Percentiles rank a stretch among this genome's conserved stretches.
Evolutionary conservation across 2,329 filamentous ascomycete species (phyloP).

Genomic region (Aspergillus alliaceus): DNA sequence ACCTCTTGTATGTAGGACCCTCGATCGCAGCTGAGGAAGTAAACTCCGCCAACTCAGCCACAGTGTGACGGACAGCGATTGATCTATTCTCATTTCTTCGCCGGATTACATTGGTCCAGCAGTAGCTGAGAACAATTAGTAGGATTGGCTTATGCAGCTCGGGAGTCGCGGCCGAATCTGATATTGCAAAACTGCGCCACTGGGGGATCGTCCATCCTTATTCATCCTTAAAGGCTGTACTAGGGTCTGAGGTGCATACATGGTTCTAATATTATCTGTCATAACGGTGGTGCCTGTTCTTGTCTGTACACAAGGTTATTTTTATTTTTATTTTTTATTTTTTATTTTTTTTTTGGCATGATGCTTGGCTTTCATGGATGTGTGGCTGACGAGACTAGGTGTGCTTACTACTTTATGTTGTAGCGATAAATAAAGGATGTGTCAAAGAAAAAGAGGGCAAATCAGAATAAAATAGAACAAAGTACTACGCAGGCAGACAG

Average conservation of each 20-base stretch:
- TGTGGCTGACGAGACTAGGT: background rate
- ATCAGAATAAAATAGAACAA: background rate
- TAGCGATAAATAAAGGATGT: background rate
- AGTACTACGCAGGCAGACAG: background rate
- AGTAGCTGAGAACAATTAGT: background rate
- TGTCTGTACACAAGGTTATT: background rate
- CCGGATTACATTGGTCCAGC: background rate
- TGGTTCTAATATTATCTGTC: background rate
- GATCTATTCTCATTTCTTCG: background rate
- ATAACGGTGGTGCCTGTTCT: background rate
- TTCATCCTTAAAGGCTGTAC: background rate
- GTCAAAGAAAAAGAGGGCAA: background rate
- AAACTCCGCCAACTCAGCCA: background rate
- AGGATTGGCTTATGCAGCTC: slow-evolving; percentile 6
- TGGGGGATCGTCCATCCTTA: slow-evolving; percentile 2
- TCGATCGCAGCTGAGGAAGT: background rate
- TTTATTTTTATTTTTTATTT: background rate
- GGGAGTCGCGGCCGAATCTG: slow-evolving; percentile 1
- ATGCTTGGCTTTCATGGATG: background rate
- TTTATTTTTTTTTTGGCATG: background rate
- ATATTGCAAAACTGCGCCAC: slow-evolving; percentile 12
- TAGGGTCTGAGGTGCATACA: background rate
- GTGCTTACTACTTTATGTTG: too few relatives aligned
- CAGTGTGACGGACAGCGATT: background rate
- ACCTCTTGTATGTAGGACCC: background rate